Percentiles rank a stretch among this genome's conserved stretches.
Conservation (phyloP, 345 rosid genomes). For the Rhodamnia argentea region DNA sequence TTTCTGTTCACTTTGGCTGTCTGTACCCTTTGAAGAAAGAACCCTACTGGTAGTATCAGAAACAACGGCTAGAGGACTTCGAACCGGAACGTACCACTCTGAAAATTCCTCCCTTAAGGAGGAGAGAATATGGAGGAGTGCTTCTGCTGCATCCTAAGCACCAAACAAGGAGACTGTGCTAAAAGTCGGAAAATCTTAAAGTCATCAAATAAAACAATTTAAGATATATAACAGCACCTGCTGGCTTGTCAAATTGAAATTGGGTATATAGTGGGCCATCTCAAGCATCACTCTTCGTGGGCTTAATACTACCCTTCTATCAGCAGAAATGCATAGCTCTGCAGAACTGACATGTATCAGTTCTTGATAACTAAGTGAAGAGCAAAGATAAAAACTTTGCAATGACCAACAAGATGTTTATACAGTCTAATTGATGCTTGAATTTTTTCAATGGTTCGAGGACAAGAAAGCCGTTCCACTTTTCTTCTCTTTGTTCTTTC, state of each 20-base stretch:
- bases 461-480: background rate
- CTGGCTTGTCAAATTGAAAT: slow-evolving; percentile 66
- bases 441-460: background rate
- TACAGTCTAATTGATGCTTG: background rate
- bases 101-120: slow-evolving; percentile 70
- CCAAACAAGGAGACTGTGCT: background rate
- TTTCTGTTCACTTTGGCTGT: slow-evolving; percentile 36
- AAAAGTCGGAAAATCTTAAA: background rate
- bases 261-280: slow-evolving; percentile 36
- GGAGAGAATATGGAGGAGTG: slow-evolving; percentile 68
- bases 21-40: slow-evolving; percentile 19
- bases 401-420: background rate
- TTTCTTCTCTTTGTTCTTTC: background rate
- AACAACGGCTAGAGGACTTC: slow-evolving; percentile 32
- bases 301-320: slow-evolving; percentile 32
- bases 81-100: slow-evolving; percentile 35
- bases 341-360: slow-evolving; percentile 1
- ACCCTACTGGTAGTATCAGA: slow-evolving; percentile 36
- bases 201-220: background rate
- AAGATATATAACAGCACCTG: slow-evolving; percentile 37
- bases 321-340: slow-evolving; percentile 37
- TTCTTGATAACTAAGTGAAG: background rate
- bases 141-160: slow-evolving; percentile 86
- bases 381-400: background rate
- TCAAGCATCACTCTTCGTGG: slow-evolving; percentile 71